Evolutionary conservation across 129 eudicot species (phyloP).

Genomic region (Helichrysum umbraculigerum): DNA sequence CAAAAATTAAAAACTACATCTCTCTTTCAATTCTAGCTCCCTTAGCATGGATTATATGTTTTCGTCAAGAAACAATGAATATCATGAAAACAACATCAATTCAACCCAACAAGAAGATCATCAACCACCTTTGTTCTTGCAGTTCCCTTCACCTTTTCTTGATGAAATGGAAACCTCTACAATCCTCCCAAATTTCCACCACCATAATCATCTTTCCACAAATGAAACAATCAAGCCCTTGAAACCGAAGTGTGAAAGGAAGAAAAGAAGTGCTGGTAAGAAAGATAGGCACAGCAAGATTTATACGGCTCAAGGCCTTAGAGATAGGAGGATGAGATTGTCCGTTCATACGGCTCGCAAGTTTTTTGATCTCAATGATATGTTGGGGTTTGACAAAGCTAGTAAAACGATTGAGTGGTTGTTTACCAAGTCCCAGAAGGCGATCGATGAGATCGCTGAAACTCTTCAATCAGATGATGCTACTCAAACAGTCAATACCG

Average conservation of each 20-base stretch:
- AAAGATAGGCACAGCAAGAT: constrained; percentile 64
- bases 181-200: not conserved
- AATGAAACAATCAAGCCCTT: not conserved
- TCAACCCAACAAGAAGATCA: constrained; percentile 27
- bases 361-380: constrained; percentile 59
- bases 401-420: constrained; percentile 68
- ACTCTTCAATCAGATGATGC: constrained; percentile 17
- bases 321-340: constrained; percentile 59
- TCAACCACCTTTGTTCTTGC: constrained; percentile 24
- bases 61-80: constrained; percentile 24
- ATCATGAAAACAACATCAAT: constrained; percentile 20
- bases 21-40: not conserved
- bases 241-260: constrained; percentile 23
- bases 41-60: constrained; percentile 20
- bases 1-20: constrained; percentile 1
- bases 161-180: constrained; percentile 10
- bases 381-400: constrained; percentile 59
- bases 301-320: constrained; percentile 50
- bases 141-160: constrained; percentile 33
- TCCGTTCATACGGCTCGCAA: constrained; percentile 55
- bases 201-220: not conserved
- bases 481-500: not conserved
- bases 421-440: constrained; percentile 49
- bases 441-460: constrained; percentile 43
- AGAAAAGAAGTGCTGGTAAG: constrained; percentile 41